Conservation (phyloP, 345 rosid genomes). For the Alliaria petiolata region DNA sequence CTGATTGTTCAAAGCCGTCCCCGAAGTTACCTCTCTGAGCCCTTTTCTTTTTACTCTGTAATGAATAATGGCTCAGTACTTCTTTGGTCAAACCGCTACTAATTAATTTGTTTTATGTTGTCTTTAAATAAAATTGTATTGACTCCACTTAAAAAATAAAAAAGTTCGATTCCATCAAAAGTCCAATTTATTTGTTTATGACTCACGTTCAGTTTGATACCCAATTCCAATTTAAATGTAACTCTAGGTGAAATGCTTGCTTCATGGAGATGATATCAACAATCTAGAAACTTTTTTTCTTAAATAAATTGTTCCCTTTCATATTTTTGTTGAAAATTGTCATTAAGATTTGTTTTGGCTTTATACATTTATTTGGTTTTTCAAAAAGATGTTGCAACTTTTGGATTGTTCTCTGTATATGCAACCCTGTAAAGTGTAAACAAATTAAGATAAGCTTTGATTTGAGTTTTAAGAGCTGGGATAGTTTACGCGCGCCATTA, state of each 20-base stretch:
- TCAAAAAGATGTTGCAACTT: neutral
- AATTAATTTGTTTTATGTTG: too few species aligned
- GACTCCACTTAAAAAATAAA: too few species aligned
- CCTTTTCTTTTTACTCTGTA: too few species aligned
- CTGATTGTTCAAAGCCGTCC: conserved; percentile 45
- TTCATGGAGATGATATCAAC: neutral
- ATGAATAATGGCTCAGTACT: conserved; percentile 23
- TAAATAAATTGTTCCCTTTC: neutral
- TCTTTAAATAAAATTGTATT: too few species aligned
- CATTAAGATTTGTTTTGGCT: neutral
- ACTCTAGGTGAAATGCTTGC: neutral
- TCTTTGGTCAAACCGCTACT: too few species aligned
- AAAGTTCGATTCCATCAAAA: too few species aligned
- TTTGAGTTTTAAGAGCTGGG: neutral
- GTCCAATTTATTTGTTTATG: too few species aligned
- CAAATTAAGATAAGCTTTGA: neutral
- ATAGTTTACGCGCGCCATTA: neutral
- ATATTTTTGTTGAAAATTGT: neutral
- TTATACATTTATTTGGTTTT: neutral
- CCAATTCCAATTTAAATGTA: too few species aligned
- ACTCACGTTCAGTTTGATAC: too few species aligned
- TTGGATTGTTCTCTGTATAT: neutral
- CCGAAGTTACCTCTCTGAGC: conserved; percentile 25
- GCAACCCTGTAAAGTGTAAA: neutral
- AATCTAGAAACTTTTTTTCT: neutral